Evolutionary conservation across 179 eudicot genomes (phyloP).

Genomic region (Nepenthes alata): DNA sequence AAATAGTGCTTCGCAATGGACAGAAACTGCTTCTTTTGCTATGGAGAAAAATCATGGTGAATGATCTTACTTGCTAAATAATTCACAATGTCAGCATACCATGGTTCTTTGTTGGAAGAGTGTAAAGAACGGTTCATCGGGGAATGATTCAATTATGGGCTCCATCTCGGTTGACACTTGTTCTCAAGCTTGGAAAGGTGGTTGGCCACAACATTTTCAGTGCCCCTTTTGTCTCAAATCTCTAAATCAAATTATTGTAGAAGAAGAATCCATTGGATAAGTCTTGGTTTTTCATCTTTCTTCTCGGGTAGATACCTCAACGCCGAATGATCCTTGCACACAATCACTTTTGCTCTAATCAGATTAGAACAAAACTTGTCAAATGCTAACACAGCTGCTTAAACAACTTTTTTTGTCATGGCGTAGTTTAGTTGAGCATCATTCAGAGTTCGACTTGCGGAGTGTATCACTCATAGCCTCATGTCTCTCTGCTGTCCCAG

Average conservation of each 20-base stretch:
- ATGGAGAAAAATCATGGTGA: neutral
- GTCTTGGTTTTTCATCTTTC: neutral
- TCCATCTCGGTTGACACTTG: neutral
- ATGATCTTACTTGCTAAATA: too few relatives aligned
- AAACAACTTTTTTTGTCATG: neutral
- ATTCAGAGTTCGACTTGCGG: neutral
- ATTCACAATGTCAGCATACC: too few relatives aligned
- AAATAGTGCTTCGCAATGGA: neutral
- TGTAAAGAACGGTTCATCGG: neutral
- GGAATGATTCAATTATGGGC: neutral
- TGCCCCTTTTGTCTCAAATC: neutral
- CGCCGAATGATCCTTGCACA: too few relatives aligned
- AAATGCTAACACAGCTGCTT: too few relatives aligned
- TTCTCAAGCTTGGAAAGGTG: too few relatives aligned
- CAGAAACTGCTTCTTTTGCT: neutral
- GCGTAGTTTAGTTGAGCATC: neutral
- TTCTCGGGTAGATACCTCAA: neutral
- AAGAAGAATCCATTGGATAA: neutral
- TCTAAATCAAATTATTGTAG: neutral
- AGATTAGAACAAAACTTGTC: too few relatives aligned
- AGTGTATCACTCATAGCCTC: neutral
- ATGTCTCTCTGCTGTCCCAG: neutral
- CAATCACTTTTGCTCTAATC: too few relatives aligned
- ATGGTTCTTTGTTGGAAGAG: too few relatives aligned
- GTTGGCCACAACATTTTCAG: neutral